Conservation (phyloP, 225 moss, liverwort and hornwort species). For the Anthoceros angustus region DNA sequence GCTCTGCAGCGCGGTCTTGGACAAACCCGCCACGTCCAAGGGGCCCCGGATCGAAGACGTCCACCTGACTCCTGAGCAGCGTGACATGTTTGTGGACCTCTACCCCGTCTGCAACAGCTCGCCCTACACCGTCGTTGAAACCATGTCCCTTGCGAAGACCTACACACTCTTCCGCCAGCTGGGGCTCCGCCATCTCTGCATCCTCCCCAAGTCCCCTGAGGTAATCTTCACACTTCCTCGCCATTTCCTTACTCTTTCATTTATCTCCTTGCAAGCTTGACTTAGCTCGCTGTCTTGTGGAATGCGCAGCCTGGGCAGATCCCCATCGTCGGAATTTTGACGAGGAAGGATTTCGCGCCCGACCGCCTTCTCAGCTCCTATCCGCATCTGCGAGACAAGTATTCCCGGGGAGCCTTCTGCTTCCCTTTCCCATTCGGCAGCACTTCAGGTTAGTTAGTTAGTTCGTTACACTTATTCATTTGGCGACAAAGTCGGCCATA, state of each 20-base stretch:
- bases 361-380: not conserved
- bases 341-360: not conserved
- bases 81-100: constrained; percentile 59
- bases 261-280: too few relatives aligned
- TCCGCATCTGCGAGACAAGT: not conserved
- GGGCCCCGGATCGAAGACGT: constrained; percentile 32
- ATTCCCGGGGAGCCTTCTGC: not conserved
- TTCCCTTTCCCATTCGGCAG: not conserved
- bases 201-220: constrained; percentile 41
- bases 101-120: constrained; percentile 64
- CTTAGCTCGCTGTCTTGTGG: too few relatives aligned
- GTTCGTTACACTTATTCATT: too few relatives aligned
- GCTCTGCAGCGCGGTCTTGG: constrained; percentile 44
- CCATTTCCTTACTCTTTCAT: too few relatives aligned
- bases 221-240: not conserved
- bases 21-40: constrained; percentile 62
- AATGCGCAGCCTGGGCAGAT: not conserved
- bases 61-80: constrained; percentile 29
- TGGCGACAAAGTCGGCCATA: too few relatives aligned
- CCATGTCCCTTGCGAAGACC: constrained; percentile 77
- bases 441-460: not conserved
- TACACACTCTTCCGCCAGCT: constrained; percentile 78
- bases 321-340: not conserved
- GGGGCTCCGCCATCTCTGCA: constrained; percentile 78
- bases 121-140: constrained; percentile 72